Conservation (phyloP, 495 filamentous ascomycete genomes). For the Endocarpon pusillum region DNA sequence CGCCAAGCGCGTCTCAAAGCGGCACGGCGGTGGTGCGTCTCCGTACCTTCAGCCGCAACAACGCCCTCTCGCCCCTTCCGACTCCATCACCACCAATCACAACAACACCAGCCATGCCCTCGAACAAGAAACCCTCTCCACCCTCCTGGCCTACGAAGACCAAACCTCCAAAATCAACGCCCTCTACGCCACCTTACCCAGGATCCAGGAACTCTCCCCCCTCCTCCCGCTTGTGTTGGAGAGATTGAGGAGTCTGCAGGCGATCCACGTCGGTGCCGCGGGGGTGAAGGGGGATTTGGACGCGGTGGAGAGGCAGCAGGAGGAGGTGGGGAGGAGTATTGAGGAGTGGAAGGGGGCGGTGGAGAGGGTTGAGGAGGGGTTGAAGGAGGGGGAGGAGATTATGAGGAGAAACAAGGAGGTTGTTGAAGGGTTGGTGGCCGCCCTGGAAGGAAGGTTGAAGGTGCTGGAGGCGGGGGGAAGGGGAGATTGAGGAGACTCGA, state of each 20-base stretch:
- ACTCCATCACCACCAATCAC: conserved; percentile 25
- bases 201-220: conserved; percentile 74
- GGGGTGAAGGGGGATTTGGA: conserved; percentile 66
- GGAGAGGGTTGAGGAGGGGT: conserved; percentile 56
- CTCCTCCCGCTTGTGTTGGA: conserved; percentile 75
- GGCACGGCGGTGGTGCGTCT: conserved; percentile 20
- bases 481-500: not conserved
- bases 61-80: conserved; percentile 41
- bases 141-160: conserved; percentile 34
- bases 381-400: conserved; percentile 48
- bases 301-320: conserved; percentile 60
- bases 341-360: conserved; percentile 73
- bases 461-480: conserved; percentile 20
- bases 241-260: conserved; percentile 63
- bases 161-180: conserved; percentile 77
- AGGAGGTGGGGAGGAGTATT: conserved; percentile 68
- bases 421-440: conserved; percentile 78
- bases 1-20: conserved; percentile 41
- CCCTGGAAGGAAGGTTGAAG: conserved; percentile 59
- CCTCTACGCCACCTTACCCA: conserved; percentile 73
- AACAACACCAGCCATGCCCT: conserved; percentile 2
- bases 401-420: conserved; percentile 61
- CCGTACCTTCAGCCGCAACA: conserved; percentile 15
- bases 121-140: conserved; percentile 4
- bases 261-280: conserved; percentile 75